These are phyloP conservation scores for Phellinidium pouzarii DNA, from an alignment of 1,284 basidiomycete genomes.

Conservation along the genomic window DNA sequence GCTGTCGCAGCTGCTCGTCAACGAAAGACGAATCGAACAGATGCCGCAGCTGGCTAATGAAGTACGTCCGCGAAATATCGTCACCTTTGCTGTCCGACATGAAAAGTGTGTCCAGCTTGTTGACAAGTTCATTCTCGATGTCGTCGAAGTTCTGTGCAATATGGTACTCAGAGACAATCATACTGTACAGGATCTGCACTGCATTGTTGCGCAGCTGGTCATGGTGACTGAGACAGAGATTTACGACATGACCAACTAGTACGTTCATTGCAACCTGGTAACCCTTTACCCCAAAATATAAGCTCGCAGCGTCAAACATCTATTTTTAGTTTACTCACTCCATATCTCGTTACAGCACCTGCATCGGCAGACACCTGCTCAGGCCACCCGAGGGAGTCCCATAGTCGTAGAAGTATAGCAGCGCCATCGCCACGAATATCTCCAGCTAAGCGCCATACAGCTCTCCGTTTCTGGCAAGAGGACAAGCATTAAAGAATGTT, in stretches of 20 bases:
- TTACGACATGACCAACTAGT: constrained; percentile 88
- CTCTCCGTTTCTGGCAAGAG: constrained; percentile 71
- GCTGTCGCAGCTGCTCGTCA: constrained; percentile 70
- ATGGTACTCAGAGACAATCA: constrained; percentile 92
- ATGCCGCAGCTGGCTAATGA: constrained; percentile 86
- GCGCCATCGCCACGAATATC: constrained; percentile 93
- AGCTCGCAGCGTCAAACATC: constrained; percentile 16
- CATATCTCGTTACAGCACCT: constrained; percentile 49
- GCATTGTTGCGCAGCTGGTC: constrained; percentile 88
- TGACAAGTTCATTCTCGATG: constrained; percentile 94
- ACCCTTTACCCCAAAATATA: too few species aligned
- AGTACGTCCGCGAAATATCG: constrained; percentile 87
- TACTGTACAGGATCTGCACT: constrained; percentile 89
- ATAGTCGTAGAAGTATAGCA: constrained; percentile 74
- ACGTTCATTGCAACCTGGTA: constrained; percentile 80
- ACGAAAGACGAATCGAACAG: constrained; percentile 82
- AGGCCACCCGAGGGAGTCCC: constrained; percentile 83
- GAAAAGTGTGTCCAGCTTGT: constrained; percentile 86
- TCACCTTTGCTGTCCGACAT: constrained; percentile 88
- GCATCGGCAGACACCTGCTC: constrained; percentile 45
- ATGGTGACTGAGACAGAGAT: constrained; percentile 91
- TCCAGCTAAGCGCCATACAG: constrained; percentile 92
- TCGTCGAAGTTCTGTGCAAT: constrained; percentile 74
- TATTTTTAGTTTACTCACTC: constrained; percentile 38
- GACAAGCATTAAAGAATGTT: too few species aligned